Evolutionary conservation across 257 asterid species (phyloP).

Genomic region (Forsythia viridissima): DNA sequence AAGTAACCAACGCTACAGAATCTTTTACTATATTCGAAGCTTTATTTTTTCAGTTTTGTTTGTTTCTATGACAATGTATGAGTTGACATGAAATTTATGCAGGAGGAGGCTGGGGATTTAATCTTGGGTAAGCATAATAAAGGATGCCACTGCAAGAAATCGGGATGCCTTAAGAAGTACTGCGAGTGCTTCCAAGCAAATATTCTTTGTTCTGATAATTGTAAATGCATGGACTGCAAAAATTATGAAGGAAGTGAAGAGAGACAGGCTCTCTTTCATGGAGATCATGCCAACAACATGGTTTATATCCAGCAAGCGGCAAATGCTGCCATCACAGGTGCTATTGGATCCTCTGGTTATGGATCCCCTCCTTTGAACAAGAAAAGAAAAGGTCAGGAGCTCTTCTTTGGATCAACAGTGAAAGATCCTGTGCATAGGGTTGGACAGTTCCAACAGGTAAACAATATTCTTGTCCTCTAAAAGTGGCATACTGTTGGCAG

Average conservation of each 20-base stretch:
- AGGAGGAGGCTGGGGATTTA: constrained; percentile 72
- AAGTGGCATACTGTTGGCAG: not conserved
- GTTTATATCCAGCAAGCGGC: constrained; percentile 83
- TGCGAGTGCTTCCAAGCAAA: constrained; percentile 95
- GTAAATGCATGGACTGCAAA: constrained; percentile 93
- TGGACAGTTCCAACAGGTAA: constrained; percentile 76
- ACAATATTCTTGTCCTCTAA: constrained; percentile 25
- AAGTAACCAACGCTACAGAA: not conserved
- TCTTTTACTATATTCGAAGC: constrained; percentile 10
- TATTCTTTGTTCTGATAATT: constrained; percentile 87
- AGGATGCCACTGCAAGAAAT: constrained; percentile 95
- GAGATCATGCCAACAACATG: constrained; percentile 68
- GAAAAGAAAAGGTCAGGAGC: constrained; percentile 76
- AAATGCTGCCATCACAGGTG: constrained; percentile 92
- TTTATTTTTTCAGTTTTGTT: not conserved
- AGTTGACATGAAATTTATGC: constrained; percentile 22
- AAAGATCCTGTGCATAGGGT: constrained; percentile 54
- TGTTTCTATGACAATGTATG: constrained; percentile 5
- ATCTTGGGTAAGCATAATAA: constrained; percentile 73
- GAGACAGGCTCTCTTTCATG: constrained; percentile 83
- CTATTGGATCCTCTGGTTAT: constrained; percentile 85
- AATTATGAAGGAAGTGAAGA: constrained; percentile 93
- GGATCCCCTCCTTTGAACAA: constrained; percentile 75
- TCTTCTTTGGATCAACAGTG: constrained; percentile 51
- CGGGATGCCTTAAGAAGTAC: constrained; percentile 93